Evolutionary conservation across 306 rosid species (phyloP).

Genomic region (Prunus salicina): DNA sequence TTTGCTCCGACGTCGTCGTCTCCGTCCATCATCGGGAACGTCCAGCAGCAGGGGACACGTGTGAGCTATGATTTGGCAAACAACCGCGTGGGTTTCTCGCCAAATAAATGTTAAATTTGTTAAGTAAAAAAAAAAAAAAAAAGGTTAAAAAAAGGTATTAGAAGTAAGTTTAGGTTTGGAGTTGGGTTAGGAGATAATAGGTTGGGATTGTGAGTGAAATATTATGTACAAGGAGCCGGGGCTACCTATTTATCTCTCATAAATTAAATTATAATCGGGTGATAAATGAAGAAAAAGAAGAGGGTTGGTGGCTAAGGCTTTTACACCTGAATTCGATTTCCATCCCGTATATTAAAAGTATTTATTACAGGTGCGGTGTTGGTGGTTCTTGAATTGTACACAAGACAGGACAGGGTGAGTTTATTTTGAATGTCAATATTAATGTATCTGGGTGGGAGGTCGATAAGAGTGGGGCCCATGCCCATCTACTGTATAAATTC

Average conservation of each 20-base stretch:
- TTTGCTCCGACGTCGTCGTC: slow-evolving; percentile 78
- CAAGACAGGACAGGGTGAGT: neutral
- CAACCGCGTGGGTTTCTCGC: slow-evolving; percentile 59
- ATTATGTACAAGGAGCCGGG: neutral
- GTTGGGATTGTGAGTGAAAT: neutral
- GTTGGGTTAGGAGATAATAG: neutral
- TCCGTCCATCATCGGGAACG: slow-evolving; percentile 72
- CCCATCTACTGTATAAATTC: neutral
- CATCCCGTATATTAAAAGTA: no score
- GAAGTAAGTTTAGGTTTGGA: neutral
- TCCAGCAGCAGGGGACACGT: slow-evolving; percentile 98
- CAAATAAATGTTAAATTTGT: slow-evolving; percentile 52
- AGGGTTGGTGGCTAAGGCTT: no score
- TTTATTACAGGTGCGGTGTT: neutral
- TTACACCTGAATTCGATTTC: no score
- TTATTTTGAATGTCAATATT: neutral
- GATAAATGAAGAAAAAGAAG: no score
- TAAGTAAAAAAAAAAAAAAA: neutral
- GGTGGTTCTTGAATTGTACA: neutral
- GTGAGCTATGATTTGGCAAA: slow-evolving; percentile 69
- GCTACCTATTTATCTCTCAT: slow-evolving; percentile 23
- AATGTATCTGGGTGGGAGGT: neutral
- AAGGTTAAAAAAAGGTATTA: neutral
- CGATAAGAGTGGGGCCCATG: slow-evolving; percentile 13
- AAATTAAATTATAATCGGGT: neutral